phyloP scores from a whole-genome alignment of 2,329 filamentous ascomycete genomes.

The Penicillium sp. region DNA sequence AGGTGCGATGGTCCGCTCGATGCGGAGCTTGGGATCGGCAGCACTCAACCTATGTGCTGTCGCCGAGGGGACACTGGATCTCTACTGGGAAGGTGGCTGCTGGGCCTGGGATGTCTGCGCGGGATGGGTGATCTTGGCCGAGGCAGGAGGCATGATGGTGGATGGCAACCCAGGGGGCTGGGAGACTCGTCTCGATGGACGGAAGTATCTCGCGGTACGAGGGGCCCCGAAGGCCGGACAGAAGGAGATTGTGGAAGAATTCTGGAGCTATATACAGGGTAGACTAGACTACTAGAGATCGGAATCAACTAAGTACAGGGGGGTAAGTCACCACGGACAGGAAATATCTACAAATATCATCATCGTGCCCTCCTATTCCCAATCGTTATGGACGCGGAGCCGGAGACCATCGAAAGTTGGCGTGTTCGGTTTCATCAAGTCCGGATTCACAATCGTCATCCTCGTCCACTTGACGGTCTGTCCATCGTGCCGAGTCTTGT shows the following conservation, averaged over 20 bases:
- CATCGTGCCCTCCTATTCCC: not conserved
- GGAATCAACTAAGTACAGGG: not conserved
- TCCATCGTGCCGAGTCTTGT: constrained; percentile 58
- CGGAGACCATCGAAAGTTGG: constrained; percentile 16
- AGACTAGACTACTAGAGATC: constrained; percentile 31
- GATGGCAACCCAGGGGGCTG: constrained; percentile 55
- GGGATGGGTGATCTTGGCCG: constrained; percentile 55
- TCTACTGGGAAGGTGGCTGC: constrained; percentile 62
- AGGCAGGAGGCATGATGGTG: constrained; percentile 56
- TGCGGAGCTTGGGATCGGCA: constrained; percentile 54
- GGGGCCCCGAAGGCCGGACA: constrained; percentile 33
- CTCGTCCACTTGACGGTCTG: constrained; percentile 57
- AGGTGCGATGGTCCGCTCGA: constrained; percentile 57
- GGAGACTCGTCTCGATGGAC: constrained; percentile 51
- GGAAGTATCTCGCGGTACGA: constrained; percentile 47
- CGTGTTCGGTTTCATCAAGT: constrained; percentile 22
- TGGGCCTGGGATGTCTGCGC: constrained; percentile 64
- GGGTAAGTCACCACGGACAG: not conserved
- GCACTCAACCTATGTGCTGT: constrained; percentile 57
- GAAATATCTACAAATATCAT: not conserved
- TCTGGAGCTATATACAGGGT: constrained; percentile 39
- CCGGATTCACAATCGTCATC: constrained; percentile 43
- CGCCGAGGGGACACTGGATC: constrained; percentile 52
- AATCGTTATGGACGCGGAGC: constrained; percentile 1
- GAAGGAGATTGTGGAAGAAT: constrained; percentile 39